phyloP scores from a whole-genome alignment of 345 rosid genomes.

The Populus tremula region DNA sequence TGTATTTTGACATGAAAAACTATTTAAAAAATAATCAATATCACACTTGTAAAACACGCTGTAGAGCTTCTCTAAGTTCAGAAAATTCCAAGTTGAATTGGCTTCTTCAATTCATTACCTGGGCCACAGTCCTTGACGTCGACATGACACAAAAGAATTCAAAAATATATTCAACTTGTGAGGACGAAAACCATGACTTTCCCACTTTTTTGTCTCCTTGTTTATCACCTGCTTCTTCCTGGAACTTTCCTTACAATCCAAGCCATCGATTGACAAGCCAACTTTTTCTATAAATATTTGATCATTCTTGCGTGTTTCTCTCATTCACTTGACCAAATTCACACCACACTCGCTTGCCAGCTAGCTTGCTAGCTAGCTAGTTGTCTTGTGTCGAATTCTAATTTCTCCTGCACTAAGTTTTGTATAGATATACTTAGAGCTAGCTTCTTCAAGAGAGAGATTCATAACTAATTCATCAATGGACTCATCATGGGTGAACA shows the following conservation, averaged over 20 bases:
- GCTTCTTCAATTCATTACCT: not conserved
- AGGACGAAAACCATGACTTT: not conserved
- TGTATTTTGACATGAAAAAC: accelerated
- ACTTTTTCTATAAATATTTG: not conserved
- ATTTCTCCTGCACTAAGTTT: slow-evolving; percentile 3
- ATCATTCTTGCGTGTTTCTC: slow-evolving; percentile 9
- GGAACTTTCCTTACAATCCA: slow-evolving; percentile 2
- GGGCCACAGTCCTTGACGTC: not conserved
- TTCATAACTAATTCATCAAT: slow-evolving; percentile 1
- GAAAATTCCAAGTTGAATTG: not conserved
- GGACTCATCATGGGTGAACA: slow-evolving; percentile 44
- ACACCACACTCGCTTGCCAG: slow-evolving; percentile 11
- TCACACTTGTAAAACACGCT: no score
- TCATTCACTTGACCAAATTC: slow-evolving; percentile 34
- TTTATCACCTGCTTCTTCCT: slow-evolving; percentile 2
- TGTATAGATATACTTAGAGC: not conserved
- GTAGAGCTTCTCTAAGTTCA: not conserved
- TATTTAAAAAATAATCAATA: no score
- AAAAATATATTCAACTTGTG: not conserved
- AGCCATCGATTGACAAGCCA: not conserved
- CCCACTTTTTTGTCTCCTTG: not conserved
- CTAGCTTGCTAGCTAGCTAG: not conserved
- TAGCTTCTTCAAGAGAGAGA: not conserved
- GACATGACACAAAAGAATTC: not conserved
- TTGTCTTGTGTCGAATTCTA: not conserved